phyloP scores from a whole-genome alignment of 2,329 filamentous ascomycete species.

The Talaromyces sp. region DNA sequence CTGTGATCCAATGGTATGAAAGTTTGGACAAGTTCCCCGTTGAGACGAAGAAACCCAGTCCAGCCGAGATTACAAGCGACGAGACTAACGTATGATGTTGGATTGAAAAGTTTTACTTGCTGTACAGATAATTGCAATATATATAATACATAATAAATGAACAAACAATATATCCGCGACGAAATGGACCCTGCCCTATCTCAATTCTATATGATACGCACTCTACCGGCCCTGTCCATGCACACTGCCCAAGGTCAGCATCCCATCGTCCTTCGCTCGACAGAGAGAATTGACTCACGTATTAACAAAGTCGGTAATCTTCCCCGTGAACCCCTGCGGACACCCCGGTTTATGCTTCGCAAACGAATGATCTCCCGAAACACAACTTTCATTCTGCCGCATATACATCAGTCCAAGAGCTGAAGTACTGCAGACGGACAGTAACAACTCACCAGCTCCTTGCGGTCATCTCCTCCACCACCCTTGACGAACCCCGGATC shows the following conservation, averaged over 20 bases:
- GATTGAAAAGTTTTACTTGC: not conserved
- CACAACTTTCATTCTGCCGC: conserved; percentile 8
- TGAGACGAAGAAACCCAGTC: conserved; percentile 23
- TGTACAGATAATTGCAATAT: not conserved
- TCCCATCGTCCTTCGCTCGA: not conserved
- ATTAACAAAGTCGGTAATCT: conserved; percentile 5
- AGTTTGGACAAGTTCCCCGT: conserved; percentile 48
- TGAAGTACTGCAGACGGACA: too few species aligned
- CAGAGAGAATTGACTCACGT: not conserved
- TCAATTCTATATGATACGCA: not conserved
- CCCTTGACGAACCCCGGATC: conserved; percentile 16
- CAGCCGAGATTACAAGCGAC: not conserved
- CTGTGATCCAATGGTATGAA: conserved; percentile 49
- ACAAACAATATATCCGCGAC: not conserved
- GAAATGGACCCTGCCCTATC: not conserved
- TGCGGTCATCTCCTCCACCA: conserved; percentile 11
- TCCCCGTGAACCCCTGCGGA: conserved; percentile 9
- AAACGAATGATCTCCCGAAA: conserved; percentile 17
- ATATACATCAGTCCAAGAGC: not conserved
- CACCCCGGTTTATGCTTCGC: conserved; percentile 17
- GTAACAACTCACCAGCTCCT: conserved; percentile 4
- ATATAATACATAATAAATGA: not conserved
- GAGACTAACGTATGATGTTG: not conserved
- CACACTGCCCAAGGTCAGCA: not conserved
- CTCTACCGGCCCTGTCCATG: conserved; percentile 14